Evolutionary conservation across 192 early-diverging fungal genomes (phyloP).

Genomic region (Linnemannia zychae): DNA sequence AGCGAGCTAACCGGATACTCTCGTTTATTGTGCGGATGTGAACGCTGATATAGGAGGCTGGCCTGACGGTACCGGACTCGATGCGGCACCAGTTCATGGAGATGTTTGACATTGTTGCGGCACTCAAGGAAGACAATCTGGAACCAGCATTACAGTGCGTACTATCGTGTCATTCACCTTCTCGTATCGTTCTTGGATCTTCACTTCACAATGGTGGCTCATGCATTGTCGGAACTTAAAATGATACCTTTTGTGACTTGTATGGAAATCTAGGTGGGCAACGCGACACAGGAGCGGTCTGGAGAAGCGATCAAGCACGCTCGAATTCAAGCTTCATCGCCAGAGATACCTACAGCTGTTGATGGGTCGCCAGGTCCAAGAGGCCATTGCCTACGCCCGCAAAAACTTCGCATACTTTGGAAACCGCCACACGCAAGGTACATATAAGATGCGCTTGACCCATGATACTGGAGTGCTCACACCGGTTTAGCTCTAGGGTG

Average conservation of each 20-base stretch:
- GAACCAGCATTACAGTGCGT: conserved; percentile 70
- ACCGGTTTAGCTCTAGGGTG: neutral
- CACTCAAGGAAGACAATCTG: conserved; percentile 72
- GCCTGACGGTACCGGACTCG: conserved; percentile 57
- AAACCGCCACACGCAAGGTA: conserved; percentile 75
- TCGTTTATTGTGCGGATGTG: neutral
- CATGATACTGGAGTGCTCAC: neutral
- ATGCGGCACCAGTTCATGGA: conserved; percentile 78
- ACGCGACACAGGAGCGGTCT: conserved; percentile 67
- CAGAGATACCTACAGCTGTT: conserved; percentile 86
- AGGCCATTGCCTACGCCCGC: conserved; percentile 84
- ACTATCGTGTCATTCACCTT: neutral
- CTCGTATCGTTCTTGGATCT: neutral
- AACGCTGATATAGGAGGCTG: conserved; percentile 51
- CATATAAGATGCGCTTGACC: neutral
- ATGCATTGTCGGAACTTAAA: conserved; percentile 7
- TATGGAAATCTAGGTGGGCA: conserved; percentile 76
- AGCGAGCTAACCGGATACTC: neutral
- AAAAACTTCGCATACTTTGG: conserved; percentile 77
- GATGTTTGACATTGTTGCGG: conserved; percentile 84
- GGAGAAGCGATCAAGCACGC: conserved; percentile 63
- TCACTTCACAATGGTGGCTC: neutral
- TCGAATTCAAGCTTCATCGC: conserved; percentile 93
- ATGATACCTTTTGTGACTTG: neutral
- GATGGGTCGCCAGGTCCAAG: conserved; percentile 48